Base-by-base conservation (phyloP, 495 filamentous ascomycete species). In the Diplogelasinospora grovesii region DNA sequence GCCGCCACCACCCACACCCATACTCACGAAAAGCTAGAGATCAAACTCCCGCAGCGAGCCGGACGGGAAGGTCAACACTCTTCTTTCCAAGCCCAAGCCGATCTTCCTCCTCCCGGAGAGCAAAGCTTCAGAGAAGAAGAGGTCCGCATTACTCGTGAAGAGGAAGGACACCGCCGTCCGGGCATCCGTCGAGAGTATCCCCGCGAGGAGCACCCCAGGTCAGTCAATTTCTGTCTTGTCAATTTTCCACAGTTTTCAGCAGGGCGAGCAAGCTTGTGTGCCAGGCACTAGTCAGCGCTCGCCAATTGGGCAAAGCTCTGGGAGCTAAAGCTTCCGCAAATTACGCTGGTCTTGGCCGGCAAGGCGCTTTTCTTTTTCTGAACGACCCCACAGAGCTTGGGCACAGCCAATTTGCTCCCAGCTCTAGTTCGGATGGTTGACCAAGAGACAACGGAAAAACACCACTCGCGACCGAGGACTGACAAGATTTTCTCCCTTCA, bases 21-120 rank as follows among this genome's bases (percentile, higher is more conserved):
- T 47, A 64, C 63, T 48, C 65, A 68, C 63, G 82, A 89, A 81
- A 85, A 96, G 78, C 82, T 84, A 69, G 82, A 92, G 70, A 80
- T 82, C 71, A 81, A 84, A 61, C 77, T 88, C 65, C 83, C 87
- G 75, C 57, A 63, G 53, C 74, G 60, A 73, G 77, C 84, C 85
- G 86, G 88, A 88, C 89, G 85, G 86, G 87, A 95, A 86, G 89
- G 83, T 87, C 77, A 83, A 70, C 68, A 70, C 69, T 73, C 75
- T 69, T 77, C 74, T 61, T 63, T 74, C 72, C 71, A 78, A 69
- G 75, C 65, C 61, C 67, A 68, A 55, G 72, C 67, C 57, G 64
- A 63, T 45, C 61, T 77, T 69, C 78, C 76, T 70, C 76, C 78
- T 57, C 80, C 77, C 41, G 72, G 68, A 61, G 75, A 80, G 60